Conservation (phyloP, 208 protist genomes). For the Porcisia deanei region DNA sequence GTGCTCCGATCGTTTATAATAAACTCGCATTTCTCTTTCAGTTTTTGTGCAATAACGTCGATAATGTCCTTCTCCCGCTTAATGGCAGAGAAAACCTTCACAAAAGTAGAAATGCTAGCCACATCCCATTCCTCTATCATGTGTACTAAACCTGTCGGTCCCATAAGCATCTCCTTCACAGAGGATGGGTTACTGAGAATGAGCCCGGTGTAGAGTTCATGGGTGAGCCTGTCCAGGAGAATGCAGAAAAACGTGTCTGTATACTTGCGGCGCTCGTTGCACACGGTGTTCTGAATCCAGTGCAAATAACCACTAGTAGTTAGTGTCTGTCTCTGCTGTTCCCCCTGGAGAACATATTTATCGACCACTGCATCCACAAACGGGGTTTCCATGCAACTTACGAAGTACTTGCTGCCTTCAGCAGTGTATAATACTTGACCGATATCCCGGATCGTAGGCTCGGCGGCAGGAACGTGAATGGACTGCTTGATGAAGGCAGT, state of each 20-base stretch:
- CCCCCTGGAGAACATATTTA: conserved; percentile 17
- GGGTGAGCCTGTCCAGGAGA: conserved; percentile 27
- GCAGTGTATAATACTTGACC: conserved; percentile 30
- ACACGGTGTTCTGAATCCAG: conserved; percentile 27
- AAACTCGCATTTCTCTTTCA: conserved; percentile 20
- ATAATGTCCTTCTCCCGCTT: conserved; percentile 29
- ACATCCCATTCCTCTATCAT: conserved; percentile 27
- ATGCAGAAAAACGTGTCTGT: conserved; percentile 29
- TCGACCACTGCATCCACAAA: conserved; percentile 34
- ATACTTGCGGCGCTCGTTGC: conserved; percentile 18
- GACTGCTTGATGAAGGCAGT: conserved; percentile 22
- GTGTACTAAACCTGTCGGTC: conserved; percentile 19
- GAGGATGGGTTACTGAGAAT: conserved; percentile 18
- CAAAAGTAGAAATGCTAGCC: conserved; percentile 18
- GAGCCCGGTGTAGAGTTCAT: conserved; percentile 26
- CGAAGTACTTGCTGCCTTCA: conserved; percentile 29
- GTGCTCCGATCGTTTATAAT: conserved; percentile 12
- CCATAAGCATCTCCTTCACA: conserved; percentile 22
- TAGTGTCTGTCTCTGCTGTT: conserved; percentile 13
- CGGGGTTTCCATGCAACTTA: conserved; percentile 29
- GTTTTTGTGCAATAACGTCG: conserved; percentile 18
- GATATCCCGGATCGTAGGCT: conserved; percentile 22
- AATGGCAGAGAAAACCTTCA: conserved; percentile 26
- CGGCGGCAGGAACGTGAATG: conserved; percentile 11
- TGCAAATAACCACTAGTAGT: conserved; percentile 23